phyloP scores from a whole-genome alignment of 1,284 basidiomycete species.

The Trichosporon sp. region DNA sequence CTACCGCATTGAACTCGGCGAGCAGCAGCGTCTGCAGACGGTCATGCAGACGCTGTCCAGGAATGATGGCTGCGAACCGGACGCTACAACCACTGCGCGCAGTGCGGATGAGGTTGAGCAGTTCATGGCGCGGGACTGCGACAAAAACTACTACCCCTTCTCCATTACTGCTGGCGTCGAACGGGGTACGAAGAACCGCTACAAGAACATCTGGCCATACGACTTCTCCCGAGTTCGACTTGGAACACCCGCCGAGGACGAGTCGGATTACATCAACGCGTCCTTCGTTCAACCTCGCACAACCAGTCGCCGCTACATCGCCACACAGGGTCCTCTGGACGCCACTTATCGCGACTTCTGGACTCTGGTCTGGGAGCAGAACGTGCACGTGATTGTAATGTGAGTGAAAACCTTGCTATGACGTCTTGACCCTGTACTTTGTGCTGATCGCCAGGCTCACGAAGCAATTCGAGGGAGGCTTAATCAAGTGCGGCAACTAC shows the following conservation, averaged over 20 bases:
- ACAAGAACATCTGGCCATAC: slow-evolving; percentile 94
- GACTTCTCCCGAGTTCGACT: slow-evolving; percentile 70
- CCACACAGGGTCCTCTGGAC: slow-evolving; percentile 90
- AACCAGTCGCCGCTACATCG: slow-evolving; percentile 78
- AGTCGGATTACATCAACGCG: slow-evolving; percentile 88
- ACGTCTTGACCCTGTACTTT: slow-evolving; percentile 50
- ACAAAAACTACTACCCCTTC: slow-evolving; percentile 60
- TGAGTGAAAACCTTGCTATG: slow-evolving; percentile 51
- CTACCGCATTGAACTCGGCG: slow-evolving; percentile 83
- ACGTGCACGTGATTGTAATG: slow-evolving; percentile 58
- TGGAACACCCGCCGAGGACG: slow-evolving; percentile 52
- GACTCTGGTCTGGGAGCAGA: slow-evolving; percentile 60
- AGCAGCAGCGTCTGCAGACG: slow-evolving; percentile 80
- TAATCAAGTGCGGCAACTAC: slow-evolving; percentile 86
- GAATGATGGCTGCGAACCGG: background rate
- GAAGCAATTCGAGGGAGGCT: slow-evolving; percentile 79
- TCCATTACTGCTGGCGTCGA: slow-evolving; percentile 95
- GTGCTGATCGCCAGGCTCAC: slow-evolving; percentile 82
- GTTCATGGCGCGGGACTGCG: slow-evolving; percentile 14
- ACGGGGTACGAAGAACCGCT: slow-evolving; percentile 84
- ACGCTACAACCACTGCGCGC: background rate
- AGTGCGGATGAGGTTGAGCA: slow-evolving; percentile 24
- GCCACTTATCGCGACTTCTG: slow-evolving; percentile 90
- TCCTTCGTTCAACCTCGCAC: slow-evolving; percentile 81
- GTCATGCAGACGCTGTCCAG: slow-evolving; percentile 63